These are phyloP conservation scores for Pseudopyrenochaeta lycopersici DNA, from an alignment of 2,329 filamentous ascomycete species.

Conservation along the genomic window DNA sequence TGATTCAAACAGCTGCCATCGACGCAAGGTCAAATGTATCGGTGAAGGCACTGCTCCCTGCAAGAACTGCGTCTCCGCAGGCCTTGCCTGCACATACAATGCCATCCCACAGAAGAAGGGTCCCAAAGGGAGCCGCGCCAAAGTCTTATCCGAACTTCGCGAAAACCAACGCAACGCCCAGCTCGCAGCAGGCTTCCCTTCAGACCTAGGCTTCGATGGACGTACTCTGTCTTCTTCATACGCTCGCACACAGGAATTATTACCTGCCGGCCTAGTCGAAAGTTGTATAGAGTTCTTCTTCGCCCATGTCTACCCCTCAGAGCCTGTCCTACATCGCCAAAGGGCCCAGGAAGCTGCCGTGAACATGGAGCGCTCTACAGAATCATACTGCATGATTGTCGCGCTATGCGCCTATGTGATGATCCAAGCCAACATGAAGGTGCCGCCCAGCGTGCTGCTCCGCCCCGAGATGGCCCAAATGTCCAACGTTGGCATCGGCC, in stretches of 20 bases:
- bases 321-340: constrained; percentile 66
- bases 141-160: constrained; percentile 70
- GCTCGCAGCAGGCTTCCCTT: constrained; percentile 52
- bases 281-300: constrained; percentile 69
- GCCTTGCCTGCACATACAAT: constrained; percentile 70
- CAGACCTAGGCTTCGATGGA: constrained; percentile 52
- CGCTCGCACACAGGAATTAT: constrained; percentile 59
- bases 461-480: constrained; percentile 55
- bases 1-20: constrained; percentile 50
- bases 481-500: constrained; percentile 57
- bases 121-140: constrained; percentile 69
- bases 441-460: constrained; percentile 56
- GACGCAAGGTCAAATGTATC: constrained; percentile 62
- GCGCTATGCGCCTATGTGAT: constrained; percentile 61
- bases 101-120: constrained; percentile 71
- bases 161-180: constrained; percentile 59
- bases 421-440: constrained; percentile 58
- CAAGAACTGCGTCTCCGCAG: constrained; percentile 68
- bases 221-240: constrained; percentile 53
- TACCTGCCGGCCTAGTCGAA: constrained; percentile 60
- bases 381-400: constrained; percentile 67
- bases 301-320: constrained; percentile 69
- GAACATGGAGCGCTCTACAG: constrained; percentile 61
- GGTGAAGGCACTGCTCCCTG: constrained; percentile 63
- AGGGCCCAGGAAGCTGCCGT: constrained; percentile 63